Evolutionary conservation across 441 rosid species (phyloP), one percentile per base, ranked within the genome.

Genomic region (Arabidopsis lyrata): DNA sequence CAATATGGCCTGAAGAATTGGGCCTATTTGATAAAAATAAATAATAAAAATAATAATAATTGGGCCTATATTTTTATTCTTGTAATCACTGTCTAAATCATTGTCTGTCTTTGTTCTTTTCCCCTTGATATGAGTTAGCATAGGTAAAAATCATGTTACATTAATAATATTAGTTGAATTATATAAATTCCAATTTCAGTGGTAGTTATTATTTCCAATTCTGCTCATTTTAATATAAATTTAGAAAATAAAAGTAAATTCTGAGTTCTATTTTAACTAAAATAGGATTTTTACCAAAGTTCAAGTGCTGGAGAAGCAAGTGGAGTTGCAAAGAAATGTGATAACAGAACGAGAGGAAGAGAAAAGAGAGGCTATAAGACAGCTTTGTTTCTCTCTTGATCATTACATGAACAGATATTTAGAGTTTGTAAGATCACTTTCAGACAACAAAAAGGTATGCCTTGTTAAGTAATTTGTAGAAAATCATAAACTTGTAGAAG

Each of bases 381-480:
- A 91, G 69, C 96, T 93, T 57, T 89, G 94, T 78, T 82, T 91
- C 82, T 83, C 93, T 24, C 70, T 93, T 65, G 97, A 93, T 72
- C 87, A 93, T 76, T 91, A 87, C 63, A 84, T 80, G 81, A 87
- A 80, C 54, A 86, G 86, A 8, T 88, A 91, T 34, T 78, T 78
- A 45, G 83, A 86, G 60, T 87, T 87, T 42, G 77, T 83, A 35
- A 76, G 85, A 76, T 89, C 88, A 63, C 75, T 88, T 71, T 55
- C 81, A n/a, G n/a, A n/a, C n/a, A n/a, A n/a, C n/a, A n/a, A n/a
- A 60, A 7, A 77, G 83, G 81, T 53, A 66, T 78, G 52, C 78
- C 45, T 20, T 65, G 70, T 49, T 20, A 65, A 8, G 8, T 66
- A n/a, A 32, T 14, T 34, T 34, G 34, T 65, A 62, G 54, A 15